phyloP scores from a whole-genome alignment of 257 asterid species.

The Cinchona pubescens region DNA sequence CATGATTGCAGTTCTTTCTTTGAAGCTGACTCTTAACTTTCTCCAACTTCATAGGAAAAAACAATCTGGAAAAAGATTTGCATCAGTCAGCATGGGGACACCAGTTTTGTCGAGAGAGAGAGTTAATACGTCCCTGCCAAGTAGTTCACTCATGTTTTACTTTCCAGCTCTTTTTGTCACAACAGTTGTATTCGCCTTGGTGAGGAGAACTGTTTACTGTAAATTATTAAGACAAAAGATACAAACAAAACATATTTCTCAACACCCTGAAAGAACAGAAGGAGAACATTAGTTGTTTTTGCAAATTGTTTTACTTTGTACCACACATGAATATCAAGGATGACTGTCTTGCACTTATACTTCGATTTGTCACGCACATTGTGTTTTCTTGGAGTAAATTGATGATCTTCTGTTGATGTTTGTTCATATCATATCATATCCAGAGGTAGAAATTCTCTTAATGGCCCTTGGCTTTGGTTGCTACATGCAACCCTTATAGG shows the following conservation, averaged over 20 bases:
- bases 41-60: conserved; percentile 46
- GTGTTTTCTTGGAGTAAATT: background rate
- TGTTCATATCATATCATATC: background rate
- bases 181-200: conserved; percentile 29
- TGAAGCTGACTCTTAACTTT: background rate
- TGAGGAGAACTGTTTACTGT: conserved; percentile 38
- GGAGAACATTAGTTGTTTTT: conserved; percentile 16
- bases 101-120: conserved; percentile 38
- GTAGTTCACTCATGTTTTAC: conserved; percentile 34
- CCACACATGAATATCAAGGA: background rate
- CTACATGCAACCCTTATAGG: background rate
- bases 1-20: background rate
- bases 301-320: background rate
- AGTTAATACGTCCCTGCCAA: conserved; percentile 27
- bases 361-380: background rate
- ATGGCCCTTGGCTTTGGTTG: background rate
- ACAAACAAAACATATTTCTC: conserved; percentile 18
- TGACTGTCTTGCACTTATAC: background rate
- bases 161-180: conserved; percentile 42
- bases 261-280: conserved; percentile 29
- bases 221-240: conserved; percentile 24
- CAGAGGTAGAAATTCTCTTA: background rate
- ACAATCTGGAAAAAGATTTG: conserved; percentile 67
- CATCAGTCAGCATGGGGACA: conserved; percentile 54
- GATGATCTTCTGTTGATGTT: too few species aligned